Percentiles rank a stretch among this genome's conserved stretches.
These are phyloP conservation scores for Colletotrichum cereale DNA, from an alignment of 2,329 filamentous ascomycete genomes.

Conservation along the genomic window DNA sequence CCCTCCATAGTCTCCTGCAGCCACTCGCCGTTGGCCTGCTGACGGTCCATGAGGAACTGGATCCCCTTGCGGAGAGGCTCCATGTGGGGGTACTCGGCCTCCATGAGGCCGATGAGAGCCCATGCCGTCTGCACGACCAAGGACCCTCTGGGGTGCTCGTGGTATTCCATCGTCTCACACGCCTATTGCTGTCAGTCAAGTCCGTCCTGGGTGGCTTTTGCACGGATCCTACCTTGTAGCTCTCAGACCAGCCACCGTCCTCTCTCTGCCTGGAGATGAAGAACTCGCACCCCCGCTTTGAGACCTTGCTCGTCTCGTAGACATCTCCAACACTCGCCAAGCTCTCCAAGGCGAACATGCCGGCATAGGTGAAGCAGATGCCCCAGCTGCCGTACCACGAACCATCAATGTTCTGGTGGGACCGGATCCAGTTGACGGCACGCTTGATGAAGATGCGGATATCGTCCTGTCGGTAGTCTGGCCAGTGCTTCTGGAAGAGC, in stretches of 20 bases:
- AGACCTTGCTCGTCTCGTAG: constrained; percentile 78
- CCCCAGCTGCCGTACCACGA: constrained; percentile 99
- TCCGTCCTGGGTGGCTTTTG: constrained; percentile 9
- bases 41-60: constrained; percentile 84
- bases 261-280: constrained; percentile 84
- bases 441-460: constrained; percentile 79
- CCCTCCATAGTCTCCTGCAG: constrained; percentile 95
- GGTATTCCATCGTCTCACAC: constrained; percentile 82
- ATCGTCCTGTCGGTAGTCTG: constrained; percentile 81
- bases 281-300: constrained; percentile 85
- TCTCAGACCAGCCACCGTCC: constrained; percentile 97
- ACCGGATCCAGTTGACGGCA: constrained; percentile 86
- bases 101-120: constrained; percentile 85
- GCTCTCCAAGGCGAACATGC: constrained; percentile 95
- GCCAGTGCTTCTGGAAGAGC: constrained; percentile 84
- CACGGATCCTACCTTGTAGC: constrained; percentile 73
- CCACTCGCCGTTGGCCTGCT: constrained; percentile 94
- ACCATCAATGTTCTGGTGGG: constrained; percentile 82
- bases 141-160: constrained; percentile 79
- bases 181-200: constrained; percentile 58
- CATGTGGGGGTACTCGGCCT: constrained; percentile 83
- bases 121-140: constrained; percentile 97
- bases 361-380: constrained; percentile 97
- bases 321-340: constrained; percentile 85
- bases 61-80: constrained; percentile 80